Base-by-base conservation (phyloP, 2,329 filamentous ascomycete species). In the Cytospora piceae region DNA sequence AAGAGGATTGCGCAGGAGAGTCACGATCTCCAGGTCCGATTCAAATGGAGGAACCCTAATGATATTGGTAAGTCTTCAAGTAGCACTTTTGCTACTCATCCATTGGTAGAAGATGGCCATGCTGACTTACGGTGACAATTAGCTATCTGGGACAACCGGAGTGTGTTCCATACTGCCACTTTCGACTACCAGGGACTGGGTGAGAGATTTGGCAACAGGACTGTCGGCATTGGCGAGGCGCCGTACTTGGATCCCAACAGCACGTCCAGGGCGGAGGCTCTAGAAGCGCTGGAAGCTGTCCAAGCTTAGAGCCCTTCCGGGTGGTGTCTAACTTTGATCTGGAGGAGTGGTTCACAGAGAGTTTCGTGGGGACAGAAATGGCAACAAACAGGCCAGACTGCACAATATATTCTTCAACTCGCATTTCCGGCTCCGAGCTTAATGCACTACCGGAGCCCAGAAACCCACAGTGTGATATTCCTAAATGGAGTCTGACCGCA, bases 141-240 rank as follows among this genome's bases (percentile, higher is more conserved):
- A 65, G 63, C 67, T 2, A 67, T 68, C 54, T 68, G 67, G 67
- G 67, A 68, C 31, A 68, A 68, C 61, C 58, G 67, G 29, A 67
- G 64, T n/a, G 67, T 46, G 11, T 68, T 68, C 58, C 67, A 68
- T 51, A 42, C 42, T 15, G 67, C 67, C 9, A 68, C 67, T 1
- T 61, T 64, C 29, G 67, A 68, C 31, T 68, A 68, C 20, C 55
- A 67, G 14, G 52, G 52, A 2, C 51, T 65, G 12, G 67, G 67
- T 7, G 67, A 68, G 20, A 58, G 67, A 9, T 59, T 64, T 29
- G 67, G 67, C 11, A 32, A 68, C 24, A 59, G 67, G 24, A 57
- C 64, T 9, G 67, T 68, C n/a, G 67, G 67, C 0, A 68, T 68
- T 12, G 67, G 67, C 22, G 67, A 68, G 61, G 51, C 34, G 54